Conservation (phyloP, 2,329 filamentous ascomycete genomes). For the Cladorrhinum sp. region DNA sequence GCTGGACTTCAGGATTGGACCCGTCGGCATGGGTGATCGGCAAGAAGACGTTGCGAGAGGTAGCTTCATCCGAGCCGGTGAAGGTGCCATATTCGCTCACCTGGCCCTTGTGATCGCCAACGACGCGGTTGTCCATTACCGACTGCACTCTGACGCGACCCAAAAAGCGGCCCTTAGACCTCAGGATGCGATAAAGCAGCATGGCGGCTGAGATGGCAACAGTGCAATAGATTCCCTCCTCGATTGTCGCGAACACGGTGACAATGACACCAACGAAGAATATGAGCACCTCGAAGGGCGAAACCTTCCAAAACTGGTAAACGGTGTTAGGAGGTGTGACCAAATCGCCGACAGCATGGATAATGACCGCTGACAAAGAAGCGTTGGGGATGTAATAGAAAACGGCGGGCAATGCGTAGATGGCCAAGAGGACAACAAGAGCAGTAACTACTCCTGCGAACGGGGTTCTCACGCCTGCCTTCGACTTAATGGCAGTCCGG, state of each 20-base stretch:
- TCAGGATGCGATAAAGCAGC: constrained; percentile 78
- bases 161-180: constrained; percentile 78
- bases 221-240: constrained; percentile 88
- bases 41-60: constrained; percentile 75
- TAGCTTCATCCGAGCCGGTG: constrained; percentile 42
- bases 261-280: constrained; percentile 93
- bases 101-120: constrained; percentile 56
- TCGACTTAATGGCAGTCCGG: constrained; percentile 93
- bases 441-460: constrained; percentile 88
- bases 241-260: constrained; percentile 83
- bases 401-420: constrained; percentile 81
- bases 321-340: constrained; percentile 88
- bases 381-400: constrained; percentile 93
- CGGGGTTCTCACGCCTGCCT: constrained; percentile 89
- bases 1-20: constrained; percentile 76
- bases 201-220: constrained; percentile 73
- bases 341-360: constrained; percentile 90
- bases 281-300: constrained; percentile 83
- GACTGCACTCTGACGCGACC: constrained; percentile 82
- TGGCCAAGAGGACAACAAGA: constrained; percentile 78
- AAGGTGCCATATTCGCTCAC: constrained; percentile 58
- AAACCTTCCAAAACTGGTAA: constrained; percentile 93
- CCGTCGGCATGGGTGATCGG: constrained; percentile 86
- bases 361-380: constrained; percentile 81
- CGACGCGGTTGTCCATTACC: constrained; percentile 70